phyloP scores from a whole-genome alignment of 768 basidiomycete species.

The Mrakia frigida region DNA sequence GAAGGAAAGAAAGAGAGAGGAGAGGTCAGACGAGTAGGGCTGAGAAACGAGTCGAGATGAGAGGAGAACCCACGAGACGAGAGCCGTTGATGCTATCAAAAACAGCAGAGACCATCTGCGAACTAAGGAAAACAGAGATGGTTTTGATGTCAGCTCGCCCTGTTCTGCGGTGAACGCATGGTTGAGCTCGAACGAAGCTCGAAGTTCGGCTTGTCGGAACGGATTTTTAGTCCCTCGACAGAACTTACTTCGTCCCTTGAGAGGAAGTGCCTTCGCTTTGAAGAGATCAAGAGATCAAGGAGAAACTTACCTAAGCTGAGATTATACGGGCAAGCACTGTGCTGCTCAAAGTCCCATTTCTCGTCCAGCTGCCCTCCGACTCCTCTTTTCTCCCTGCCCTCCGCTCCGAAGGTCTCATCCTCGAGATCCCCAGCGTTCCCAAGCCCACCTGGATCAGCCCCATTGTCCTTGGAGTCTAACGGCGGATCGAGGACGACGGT shows the following conservation, averaged over 20 bases:
- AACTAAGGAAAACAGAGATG: not conserved
- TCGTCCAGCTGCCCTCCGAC: not conserved
- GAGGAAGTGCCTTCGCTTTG: too few relatives aligned
- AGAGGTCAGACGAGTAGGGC: not conserved
- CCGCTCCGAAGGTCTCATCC: not conserved
- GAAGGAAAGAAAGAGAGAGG: not conserved
- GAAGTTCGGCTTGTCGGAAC: not conserved
- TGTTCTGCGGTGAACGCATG: too few relatives aligned
- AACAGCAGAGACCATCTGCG: constrained; percentile 1
- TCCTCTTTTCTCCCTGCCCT: constrained; percentile 1
- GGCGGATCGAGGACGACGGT: not conserved
- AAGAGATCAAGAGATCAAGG: not conserved
- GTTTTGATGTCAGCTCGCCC: not conserved
- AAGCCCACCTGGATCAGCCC: not conserved
- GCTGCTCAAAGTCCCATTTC: not conserved
- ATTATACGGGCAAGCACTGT: not conserved
- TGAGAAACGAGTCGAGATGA: too few relatives aligned
- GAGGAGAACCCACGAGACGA: not conserved
- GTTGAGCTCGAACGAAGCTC: not conserved
- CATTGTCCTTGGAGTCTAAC: not conserved
- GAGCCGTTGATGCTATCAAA: not conserved
- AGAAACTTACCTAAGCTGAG: not conserved
- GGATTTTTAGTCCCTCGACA: too few relatives aligned
- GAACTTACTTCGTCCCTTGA: too few relatives aligned
- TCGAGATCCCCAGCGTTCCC: not conserved